A percentile compares a stretch with the other conserved stretches of the same genome.
Conservation (phyloP, 2,329 filamentous ascomycete genomes). For the Aphanocladium album region DNA sequence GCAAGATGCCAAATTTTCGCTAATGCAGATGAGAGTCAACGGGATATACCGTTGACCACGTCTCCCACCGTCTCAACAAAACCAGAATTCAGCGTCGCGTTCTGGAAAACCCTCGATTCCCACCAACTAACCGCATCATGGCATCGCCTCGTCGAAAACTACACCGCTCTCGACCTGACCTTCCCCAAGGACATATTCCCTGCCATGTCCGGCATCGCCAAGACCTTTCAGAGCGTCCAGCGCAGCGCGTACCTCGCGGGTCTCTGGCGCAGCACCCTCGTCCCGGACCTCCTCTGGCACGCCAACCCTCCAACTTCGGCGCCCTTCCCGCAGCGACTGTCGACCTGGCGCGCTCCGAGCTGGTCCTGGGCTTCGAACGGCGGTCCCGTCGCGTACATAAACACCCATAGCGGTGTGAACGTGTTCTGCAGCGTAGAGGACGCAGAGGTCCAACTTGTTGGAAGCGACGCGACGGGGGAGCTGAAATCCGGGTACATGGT, state of each 20-base stretch:
- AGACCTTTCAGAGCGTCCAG: conserved; percentile 5
- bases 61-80: background rate
- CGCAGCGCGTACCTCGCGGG: conserved; percentile 13
- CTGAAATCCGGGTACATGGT: background rate
- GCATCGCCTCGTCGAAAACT: conserved; percentile 16
- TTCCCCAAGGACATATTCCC: conserved; percentile 16
- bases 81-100: background rate
- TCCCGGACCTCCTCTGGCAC: conserved; percentile 15
- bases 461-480: conserved; percentile 12
- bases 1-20: no score
- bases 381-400: conserved; percentile 2
- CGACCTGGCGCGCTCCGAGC: conserved; percentile 15
- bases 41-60: no score
- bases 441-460: background rate
- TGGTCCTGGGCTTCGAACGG: conserved; percentile 16
- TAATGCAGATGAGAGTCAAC: no score
- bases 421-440: conserved; percentile 1
- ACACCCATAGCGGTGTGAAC: background rate
- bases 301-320: background rate
- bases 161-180: conserved; percentile 13
- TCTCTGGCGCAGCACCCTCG: conserved; percentile 12
- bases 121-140: conserved; percentile 1
- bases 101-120: background rate
- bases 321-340: background rate
- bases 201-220: conserved; percentile 17